Conservation (phyloP, 306 rosid species). For the Trifolium fragiferum region DNA sequence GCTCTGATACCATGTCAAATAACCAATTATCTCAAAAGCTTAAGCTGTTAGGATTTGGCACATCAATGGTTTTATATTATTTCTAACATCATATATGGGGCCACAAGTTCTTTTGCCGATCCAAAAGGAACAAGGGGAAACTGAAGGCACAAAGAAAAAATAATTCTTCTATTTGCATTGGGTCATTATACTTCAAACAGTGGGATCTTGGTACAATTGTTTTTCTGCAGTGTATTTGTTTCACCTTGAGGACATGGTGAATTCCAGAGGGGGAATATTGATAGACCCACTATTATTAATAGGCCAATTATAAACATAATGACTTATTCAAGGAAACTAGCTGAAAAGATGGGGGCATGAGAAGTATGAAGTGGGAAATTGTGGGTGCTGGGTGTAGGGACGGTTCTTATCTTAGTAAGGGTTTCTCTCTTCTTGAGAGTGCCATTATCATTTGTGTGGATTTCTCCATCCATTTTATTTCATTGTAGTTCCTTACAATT, state of each 20-base stretch:
- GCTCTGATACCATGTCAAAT: too few relatives aligned
- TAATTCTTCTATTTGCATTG: background rate
- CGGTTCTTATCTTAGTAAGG: background rate
- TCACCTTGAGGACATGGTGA: background rate
- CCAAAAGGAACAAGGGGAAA: too few relatives aligned
- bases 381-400: slow-evolving; percentile 1
- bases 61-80: too few relatives aligned
- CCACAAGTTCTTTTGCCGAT: too few relatives aligned
- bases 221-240: background rate
- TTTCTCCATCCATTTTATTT: background rate
- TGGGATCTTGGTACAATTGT: background rate
- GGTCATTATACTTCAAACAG: background rate
- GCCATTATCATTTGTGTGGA: background rate
- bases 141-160: too few relatives aligned
- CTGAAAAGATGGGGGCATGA: background rate
- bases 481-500: slow-evolving; percentile 2
- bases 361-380: slow-evolving; percentile 8
- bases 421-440: slow-evolving; percentile 14
- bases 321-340: background rate
- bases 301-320: background rate
- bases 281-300: background rate
- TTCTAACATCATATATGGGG: too few relatives aligned
- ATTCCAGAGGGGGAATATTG: background rate
- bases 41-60: too few relatives aligned
- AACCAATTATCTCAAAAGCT: too few relatives aligned